phyloP scores from a whole-genome alignment of 2,329 filamentous ascomycete species.

The Dothiorella sarmentorum region DNA sequence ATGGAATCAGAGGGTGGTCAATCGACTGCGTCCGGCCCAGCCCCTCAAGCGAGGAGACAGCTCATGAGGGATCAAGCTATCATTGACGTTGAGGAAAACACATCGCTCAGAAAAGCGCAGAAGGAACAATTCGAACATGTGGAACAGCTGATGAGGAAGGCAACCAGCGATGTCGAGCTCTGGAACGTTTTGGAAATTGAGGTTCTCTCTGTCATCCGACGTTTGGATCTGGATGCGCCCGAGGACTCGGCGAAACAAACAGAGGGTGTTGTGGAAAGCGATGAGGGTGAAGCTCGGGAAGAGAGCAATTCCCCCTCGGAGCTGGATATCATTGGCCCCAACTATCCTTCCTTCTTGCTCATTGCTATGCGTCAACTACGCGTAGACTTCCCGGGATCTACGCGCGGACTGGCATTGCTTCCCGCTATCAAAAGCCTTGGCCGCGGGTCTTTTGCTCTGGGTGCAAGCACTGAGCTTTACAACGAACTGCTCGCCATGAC shows the following conservation, averaged over 20 bases:
- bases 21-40: background rate
- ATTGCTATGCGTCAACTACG: slow-evolving; percentile 57
- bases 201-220: slow-evolving; percentile 60
- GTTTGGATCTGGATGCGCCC: slow-evolving; percentile 50
- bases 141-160: slow-evolving; percentile 52
- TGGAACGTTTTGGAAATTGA: slow-evolving; percentile 66
- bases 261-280: background rate
- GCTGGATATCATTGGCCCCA: slow-evolving; percentile 59
- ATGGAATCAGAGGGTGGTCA: background rate
- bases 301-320: slow-evolving; percentile 23
- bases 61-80: background rate
- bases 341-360: slow-evolving; percentile 62
- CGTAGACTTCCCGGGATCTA: slow-evolving; percentile 58
- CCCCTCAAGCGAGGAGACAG: background rate
- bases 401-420: slow-evolving; percentile 58
- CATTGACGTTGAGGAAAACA: background rate
- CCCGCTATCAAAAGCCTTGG: slow-evolving; percentile 66
- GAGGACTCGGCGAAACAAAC: background rate
- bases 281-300: background rate
- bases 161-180: slow-evolving; percentile 59
- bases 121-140: slow-evolving; percentile 41
- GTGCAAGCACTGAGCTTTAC: slow-evolving; percentile 67
- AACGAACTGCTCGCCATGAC: slow-evolving; percentile 61
- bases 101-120: slow-evolving; percentile 12
- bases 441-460: slow-evolving; percentile 67